A percentile compares a stretch with the other conserved stretches of the same genome.
Evolutionary conservation across 306 rosid genomes (phyloP).

Genomic region (Cicer yamashitae): DNA sequence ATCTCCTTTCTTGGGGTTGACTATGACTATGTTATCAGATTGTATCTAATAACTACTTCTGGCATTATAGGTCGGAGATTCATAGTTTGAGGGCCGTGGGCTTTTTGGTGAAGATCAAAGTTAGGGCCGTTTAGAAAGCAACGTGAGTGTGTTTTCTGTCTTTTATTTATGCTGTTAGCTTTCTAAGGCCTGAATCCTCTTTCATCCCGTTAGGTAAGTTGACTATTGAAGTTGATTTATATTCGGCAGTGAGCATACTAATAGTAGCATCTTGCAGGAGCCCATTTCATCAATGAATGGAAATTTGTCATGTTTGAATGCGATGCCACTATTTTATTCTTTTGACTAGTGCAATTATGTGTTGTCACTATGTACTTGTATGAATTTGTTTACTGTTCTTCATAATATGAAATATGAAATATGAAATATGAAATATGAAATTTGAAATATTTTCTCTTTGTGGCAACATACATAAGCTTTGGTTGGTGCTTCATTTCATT

Average conservation of each 20-base stretch:
- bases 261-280: background rate
- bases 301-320: constrained; percentile 18
- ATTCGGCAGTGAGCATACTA: constrained; percentile 11
- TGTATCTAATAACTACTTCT: constrained; percentile 35
- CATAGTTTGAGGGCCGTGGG: constrained; percentile 85
- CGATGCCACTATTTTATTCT: constrained; percentile 3
- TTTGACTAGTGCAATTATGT: background rate
- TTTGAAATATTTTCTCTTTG: too few relatives aligned
- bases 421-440: too few relatives aligned
- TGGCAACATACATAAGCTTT: constrained; percentile 13
- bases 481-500: constrained; percentile 5
- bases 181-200: background rate
- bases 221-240: constrained; percentile 23
- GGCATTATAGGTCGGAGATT: constrained; percentile 73
- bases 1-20: constrained; percentile 25
- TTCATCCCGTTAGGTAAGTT: constrained; percentile 23
- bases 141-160: constrained; percentile 58
- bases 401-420: too few relatives aligned
- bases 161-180: constrained; percentile 11
- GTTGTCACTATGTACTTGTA: background rate
- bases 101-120: constrained; percentile 83
- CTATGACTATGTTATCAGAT: constrained; percentile 2
- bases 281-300: constrained; percentile 2
- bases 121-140: constrained; percentile 77
- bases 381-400: too few relatives aligned